Evolutionary conservation across 2,329 filamentous ascomycete genomes (phyloP), one percentile per base, ranked within the genome.

Genomic region (Teratosphaeria destructans): DNA sequence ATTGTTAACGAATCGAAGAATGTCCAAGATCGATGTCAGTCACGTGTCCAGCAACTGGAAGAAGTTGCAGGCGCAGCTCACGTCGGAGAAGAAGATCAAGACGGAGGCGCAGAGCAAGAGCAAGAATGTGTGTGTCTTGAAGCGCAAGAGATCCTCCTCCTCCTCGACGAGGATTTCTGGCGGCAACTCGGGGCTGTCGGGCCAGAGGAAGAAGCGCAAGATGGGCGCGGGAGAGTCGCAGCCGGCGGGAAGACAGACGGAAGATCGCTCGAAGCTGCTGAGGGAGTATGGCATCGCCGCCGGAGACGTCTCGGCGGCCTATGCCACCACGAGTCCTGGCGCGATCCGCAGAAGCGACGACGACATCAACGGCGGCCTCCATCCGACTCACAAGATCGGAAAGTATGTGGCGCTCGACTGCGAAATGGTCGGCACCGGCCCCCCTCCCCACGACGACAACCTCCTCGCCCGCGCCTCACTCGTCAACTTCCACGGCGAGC

Each of bases 401-500:
- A 95, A 94, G 79, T 99, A 95, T 72, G 77, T 99, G 52, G 88
- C 89, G 23, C 84, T 99, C 54, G 94, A 99, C 77, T 99, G 94
- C 74, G 94, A 99, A 76, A 99, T 99, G 94, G 94, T 99, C 29
- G 94, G 93, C 55, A 84, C 95, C 12, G 89, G 88, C 0, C 74
- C 83, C 5, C 72, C 76, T 47, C 77, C 83, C 3, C 84, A 84
- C 56, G 80, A 86, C 64, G 82, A 85, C 70, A 91, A 90, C 39
- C 85, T 85, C 0, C 82, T 99, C 53, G 94, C 94, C 1, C 84
- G 94, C 54, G 90, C 93, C 59, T 95, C 89, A 70, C 78, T 95
- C 16, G 92, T 96, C 66, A 95, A 97, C 74, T 99, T 92, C 74
- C 90, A 96, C 71, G 92, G 92, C 19, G 83, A 88, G 32, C 90